phyloP scores from a whole-genome alignment of 2,329 filamentous ascomycete species.

The Colletotrichum sublineola region DNA sequence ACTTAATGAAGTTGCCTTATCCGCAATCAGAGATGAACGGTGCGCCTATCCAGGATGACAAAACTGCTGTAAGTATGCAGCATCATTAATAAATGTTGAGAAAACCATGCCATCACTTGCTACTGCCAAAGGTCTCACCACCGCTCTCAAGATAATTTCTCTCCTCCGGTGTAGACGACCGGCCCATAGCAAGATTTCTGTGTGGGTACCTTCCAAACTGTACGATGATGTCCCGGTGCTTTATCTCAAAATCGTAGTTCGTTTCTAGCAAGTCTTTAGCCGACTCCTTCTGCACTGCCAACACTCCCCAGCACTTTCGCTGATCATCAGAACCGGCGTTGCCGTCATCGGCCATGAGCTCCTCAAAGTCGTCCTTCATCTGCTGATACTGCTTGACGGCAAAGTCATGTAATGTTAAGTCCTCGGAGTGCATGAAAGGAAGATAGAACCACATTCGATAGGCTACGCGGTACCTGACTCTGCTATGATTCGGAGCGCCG shows the following conservation, averaged over 20 bases:
- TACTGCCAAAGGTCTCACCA: conserved; percentile 54
- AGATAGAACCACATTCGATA: conserved; percentile 70
- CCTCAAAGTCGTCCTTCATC: conserved; percentile 51
- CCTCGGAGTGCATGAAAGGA: conserved; percentile 72
- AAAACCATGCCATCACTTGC: background rate
- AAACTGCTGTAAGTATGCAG: too few species aligned
- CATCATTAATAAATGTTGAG: fast-evolving
- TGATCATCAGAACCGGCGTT: conserved; percentile 45
- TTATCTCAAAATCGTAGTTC: conserved; percentile 54
- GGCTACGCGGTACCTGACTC: conserved; percentile 51
- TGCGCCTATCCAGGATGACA: background rate
- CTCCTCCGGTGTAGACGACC: conserved; percentile 64
- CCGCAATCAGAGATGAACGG: background rate
- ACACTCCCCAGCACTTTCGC: conserved; percentile 47
- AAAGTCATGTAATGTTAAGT: conserved; percentile 58
- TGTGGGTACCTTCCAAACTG: conserved; percentile 72
- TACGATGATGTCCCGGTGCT: conserved; percentile 64
- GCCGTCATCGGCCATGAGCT: conserved; percentile 48
- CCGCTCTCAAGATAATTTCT: conserved; percentile 61
- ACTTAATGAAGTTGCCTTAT: background rate
- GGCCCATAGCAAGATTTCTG: conserved; percentile 64
- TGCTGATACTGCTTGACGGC: conserved; percentile 50
- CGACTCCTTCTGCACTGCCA: conserved; percentile 47
- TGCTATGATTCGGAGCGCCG: conserved; percentile 48
- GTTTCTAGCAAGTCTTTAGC: conserved; percentile 45